Percentiles rank a stretch among this genome's conserved stretches.
Evolutionary conservation across 495 filamentous ascomycete species (phyloP).

Genomic region (Penicillium bialowiezense): DNA sequence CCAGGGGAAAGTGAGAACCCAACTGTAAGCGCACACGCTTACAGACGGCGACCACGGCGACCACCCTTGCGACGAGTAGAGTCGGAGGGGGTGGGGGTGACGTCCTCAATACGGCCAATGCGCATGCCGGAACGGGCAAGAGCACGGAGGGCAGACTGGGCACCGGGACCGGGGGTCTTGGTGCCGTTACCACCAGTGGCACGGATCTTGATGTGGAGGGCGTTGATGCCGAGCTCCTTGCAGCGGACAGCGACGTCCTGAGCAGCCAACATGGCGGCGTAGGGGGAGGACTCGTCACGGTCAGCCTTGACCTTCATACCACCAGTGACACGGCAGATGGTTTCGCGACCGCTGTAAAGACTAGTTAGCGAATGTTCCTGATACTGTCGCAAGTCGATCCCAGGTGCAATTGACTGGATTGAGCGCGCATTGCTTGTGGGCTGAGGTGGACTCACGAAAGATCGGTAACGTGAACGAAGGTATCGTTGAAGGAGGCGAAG

Average conservation of each 20-base stretch:
- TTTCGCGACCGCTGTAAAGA: constrained; percentile 94
- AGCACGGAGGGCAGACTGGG: constrained; percentile 97
- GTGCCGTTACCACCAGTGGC: constrained; percentile 99
- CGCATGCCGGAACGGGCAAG: constrained; percentile 98
- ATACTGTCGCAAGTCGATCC: not conserved
- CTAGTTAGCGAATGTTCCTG: constrained; percentile 53
- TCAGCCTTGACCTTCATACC: constrained; percentile 99
- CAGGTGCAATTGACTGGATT: constrained; percentile 5
- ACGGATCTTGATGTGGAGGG: constrained; percentile 99
- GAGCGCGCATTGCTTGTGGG: not conserved
- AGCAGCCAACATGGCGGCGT: constrained; percentile 99
- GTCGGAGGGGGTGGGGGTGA: constrained; percentile 97
- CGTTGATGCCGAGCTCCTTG: constrained; percentile 99
- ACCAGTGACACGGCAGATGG: constrained; percentile 97
- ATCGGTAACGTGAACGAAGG: constrained; percentile 99
- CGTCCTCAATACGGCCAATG: constrained; percentile 99
- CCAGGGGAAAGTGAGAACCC: constrained; percentile 25
- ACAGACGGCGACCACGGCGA: constrained; percentile 99
- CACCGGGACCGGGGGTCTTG: constrained; percentile 98
- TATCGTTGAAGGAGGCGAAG: constrained; percentile 99
- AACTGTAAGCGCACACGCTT: constrained; percentile 47
- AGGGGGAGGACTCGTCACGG: constrained; percentile 98
- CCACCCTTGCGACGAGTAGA: constrained; percentile 98
- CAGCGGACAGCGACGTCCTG: constrained; percentile 89
- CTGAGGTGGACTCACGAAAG: constrained; percentile 67